These are phyloP conservation scores for Dendrobium catenatum DNA, from an alignment of 106 monocot genomes.

Conservation along the genomic window DNA sequence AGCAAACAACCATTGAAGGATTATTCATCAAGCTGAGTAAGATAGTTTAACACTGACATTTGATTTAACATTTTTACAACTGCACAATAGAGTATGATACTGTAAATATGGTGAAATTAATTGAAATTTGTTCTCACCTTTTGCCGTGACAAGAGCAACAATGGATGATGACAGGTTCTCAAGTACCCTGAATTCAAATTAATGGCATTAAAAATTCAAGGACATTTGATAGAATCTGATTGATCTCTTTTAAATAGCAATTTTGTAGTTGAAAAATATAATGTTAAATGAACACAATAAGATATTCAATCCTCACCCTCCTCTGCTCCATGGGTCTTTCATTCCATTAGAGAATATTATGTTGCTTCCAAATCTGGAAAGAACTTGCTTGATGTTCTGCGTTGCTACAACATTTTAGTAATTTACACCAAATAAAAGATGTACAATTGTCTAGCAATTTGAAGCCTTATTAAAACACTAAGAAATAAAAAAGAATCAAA, in stretches of 20 bases:
- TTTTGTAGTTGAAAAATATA: neutral
- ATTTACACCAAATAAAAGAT: too few relatives aligned
- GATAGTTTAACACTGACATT: too few relatives aligned
- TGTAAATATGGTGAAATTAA: too few relatives aligned
- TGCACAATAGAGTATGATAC: too few relatives aligned
- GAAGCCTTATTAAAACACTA: too few relatives aligned
- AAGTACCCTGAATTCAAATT: conserved; percentile 48
- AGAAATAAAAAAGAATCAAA: too few relatives aligned
- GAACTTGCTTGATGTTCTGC: conserved; percentile 65
- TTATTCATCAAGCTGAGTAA: too few relatives aligned
- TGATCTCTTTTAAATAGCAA: too few relatives aligned
- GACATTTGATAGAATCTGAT: too few relatives aligned
- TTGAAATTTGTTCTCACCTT: conserved; percentile 35
- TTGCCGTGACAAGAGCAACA: conserved; percentile 72
- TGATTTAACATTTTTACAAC: too few relatives aligned
- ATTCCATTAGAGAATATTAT: conserved; percentile 94
- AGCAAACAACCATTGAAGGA: neutral
- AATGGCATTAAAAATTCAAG: too few relatives aligned
- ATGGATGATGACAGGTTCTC: conserved; percentile 79
- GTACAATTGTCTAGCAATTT: too few relatives aligned
- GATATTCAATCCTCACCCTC: conserved; percentile 46
- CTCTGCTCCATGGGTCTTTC: conserved; percentile 97
- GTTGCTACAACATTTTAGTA: neutral
- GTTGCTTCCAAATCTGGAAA: conserved; percentile 91
- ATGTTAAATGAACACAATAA: neutral